A percentile compares a stretch with the other conserved stretches of the same genome.
These are phyloP conservation scores for Xylaria acuta DNA, from an alignment of 495 filamentous ascomycete genomes.

Conservation along the genomic window DNA sequence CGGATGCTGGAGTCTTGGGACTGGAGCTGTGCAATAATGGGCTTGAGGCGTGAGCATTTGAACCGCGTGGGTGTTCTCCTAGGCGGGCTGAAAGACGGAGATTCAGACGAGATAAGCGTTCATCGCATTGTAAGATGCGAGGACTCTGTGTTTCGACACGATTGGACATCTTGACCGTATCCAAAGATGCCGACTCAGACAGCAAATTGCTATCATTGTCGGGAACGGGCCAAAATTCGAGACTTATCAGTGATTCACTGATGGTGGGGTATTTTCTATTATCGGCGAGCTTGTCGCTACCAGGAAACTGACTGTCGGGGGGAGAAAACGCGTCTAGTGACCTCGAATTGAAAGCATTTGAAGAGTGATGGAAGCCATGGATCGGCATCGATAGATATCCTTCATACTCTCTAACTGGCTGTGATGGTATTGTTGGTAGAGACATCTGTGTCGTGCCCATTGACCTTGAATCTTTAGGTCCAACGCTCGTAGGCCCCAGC, in stretches of 20 bases:
- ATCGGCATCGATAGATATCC: background rate
- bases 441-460: too few relatives aligned
- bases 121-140: background rate
- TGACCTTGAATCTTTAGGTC: too few relatives aligned
- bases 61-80: background rate
- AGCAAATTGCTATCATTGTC: too few relatives aligned
- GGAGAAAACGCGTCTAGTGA: background rate
- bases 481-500: too few relatives aligned
- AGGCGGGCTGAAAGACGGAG: background rate
- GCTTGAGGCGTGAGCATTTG: background rate
- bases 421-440: too few relatives aligned
- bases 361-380: background rate
- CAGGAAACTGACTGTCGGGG: too few relatives aligned
- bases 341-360: background rate
- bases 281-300: too few relatives aligned
- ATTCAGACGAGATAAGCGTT: slow-evolving; percentile 6
- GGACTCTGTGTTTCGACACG: background rate
- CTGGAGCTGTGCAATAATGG: background rate
- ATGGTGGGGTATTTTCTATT: too few relatives aligned
- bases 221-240: too few relatives aligned
- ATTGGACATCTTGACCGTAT: too few relatives aligned
- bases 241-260: too few relatives aligned
- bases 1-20: background rate
- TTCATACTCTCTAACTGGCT: background rate
- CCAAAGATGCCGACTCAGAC: too few relatives aligned